These are phyloP conservation scores for Lecanosticta acicola DNA, from an alignment of 2,329 filamentous ascomycete genomes.

Conservation along the genomic window DNA sequence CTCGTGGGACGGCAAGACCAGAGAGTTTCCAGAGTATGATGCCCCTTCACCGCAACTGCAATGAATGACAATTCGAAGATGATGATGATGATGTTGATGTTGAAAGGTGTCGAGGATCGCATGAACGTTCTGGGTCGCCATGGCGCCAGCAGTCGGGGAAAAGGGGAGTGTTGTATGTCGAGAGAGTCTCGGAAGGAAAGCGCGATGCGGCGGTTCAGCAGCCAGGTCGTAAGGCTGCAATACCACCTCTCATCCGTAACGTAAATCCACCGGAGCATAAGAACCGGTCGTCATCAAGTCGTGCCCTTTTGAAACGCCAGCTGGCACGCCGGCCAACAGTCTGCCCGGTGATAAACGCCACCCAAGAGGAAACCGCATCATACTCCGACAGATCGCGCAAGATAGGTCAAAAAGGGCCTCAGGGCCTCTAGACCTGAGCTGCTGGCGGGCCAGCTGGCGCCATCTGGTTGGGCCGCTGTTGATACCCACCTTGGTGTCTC, in stretches of 20 bases:
- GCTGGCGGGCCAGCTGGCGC: conserved; percentile 26
- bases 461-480: conserved; percentile 27
- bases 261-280: conserved; percentile 24
- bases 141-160: conserved; percentile 3
- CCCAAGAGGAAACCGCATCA: conserved; percentile 16
- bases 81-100: conserved; percentile 4
- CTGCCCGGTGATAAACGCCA: conserved; percentile 14
- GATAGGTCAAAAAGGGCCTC: conserved; percentile 12
- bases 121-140: conserved; percentile 9
- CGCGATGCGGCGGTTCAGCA: conserved; percentile 13
- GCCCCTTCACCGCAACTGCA: no score
- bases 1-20: conserved; percentile 22
- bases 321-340: conserved; percentile 27
- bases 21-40: conserved; percentile 1
- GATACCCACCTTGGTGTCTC: conserved; percentile 25
- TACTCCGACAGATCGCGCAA: conserved; percentile 23
- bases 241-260: conserved; percentile 17
- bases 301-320: conserved; percentile 24
- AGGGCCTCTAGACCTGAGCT: conserved; percentile 25
- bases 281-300: conserved; percentile 28
- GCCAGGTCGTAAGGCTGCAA: conserved; percentile 10
- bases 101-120: conserved; percentile 4
- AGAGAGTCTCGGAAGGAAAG: conserved; percentile 14
- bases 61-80: conserved; percentile 8
- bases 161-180: conserved; percentile 11